Base-by-base conservation (phyloP, 2,329 filamentous ascomycete genomes). In the Colletotrichum lindemuthianum region DNA sequence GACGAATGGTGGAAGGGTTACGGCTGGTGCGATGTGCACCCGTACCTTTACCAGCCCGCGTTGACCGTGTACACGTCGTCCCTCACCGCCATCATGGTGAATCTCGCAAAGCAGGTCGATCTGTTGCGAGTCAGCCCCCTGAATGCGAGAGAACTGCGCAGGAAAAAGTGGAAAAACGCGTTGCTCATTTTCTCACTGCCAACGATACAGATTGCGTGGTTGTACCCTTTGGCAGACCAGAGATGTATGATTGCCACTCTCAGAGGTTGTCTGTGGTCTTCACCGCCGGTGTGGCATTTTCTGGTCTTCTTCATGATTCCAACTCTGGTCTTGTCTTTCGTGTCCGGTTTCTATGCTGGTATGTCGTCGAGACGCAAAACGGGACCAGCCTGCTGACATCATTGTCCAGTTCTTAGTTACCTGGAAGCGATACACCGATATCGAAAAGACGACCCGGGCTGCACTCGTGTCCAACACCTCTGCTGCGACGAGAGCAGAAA, bases 111-210 rank as follows among this genome's bases (percentile, higher is more conserved):
- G 41, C 84, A 85, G 69, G 79, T 88, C 57, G 79, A 78, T 37
- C 71, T 84, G 33, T 68, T 79, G 55, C 75, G 82, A 2, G 80
- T 77, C 32, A 74, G 75, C 52, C 74, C 76, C 6, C 73, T 82
- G 6, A 78, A 76, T 2, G 67, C 72, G 15, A 68, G 65, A 4
- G 84, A 87, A 74, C 78, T 73, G 60, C 75, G 75, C 12, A 74
- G 75, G 1, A 77, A 79, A 24, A 80, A 78, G 56, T 60, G 83
- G 8, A 61, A 80, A 6, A 85, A 88, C 68, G 79, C 81, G 4
- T 74, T 84, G 65, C 79, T 87, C 75, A 84, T 88, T 66, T 86
- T 88, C 57, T 79, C 84, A 1, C 61, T 85, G 4, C 85, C 85
- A 0, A 8, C 85, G 12, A 36, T 87, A 40, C 82, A 87, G 74